phyloP scores from a whole-genome alignment of 768 basidiomycete species.

The Suillus lakei region DNA sequence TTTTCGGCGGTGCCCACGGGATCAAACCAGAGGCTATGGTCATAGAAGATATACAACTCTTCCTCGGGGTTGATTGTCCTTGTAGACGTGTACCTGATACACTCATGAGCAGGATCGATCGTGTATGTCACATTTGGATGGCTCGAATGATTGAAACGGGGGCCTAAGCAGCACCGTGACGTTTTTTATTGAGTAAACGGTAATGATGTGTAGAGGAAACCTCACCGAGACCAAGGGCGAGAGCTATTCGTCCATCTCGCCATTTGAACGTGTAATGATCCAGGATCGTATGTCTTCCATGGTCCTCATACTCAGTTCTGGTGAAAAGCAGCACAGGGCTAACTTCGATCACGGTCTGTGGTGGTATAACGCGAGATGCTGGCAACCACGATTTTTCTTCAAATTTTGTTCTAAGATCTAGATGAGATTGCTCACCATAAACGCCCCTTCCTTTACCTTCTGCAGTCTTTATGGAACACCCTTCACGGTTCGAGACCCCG shows the following conservation, averaged over 20 bases:
- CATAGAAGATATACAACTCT: constrained; percentile 83
- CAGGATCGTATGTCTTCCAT: constrained; percentile 67
- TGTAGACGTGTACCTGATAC: constrained; percentile 65
- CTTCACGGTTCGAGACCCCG: constrained; percentile 47
- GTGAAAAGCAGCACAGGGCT: constrained; percentile 84
- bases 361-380: constrained; percentile 39
- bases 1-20: constrained; percentile 34
- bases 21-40: constrained; percentile 69
- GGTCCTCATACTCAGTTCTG: constrained; percentile 67
- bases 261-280: constrained; percentile 82
- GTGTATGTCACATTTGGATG: constrained; percentile 72
- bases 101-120: constrained; percentile 55
- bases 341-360: constrained; percentile 75
- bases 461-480: constrained; percentile 50
- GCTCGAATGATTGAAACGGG: constrained; percentile 80
- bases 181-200: neutral
- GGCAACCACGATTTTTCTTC: constrained; percentile 32
- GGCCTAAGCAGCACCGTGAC: constrained; percentile 50
- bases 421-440: constrained; percentile 49
- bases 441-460: constrained; percentile 64
- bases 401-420: neutral
- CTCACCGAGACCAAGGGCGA: constrained; percentile 78
- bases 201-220: constrained; percentile 1
- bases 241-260: constrained; percentile 74
- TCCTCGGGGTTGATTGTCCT: constrained; percentile 60